Evolutionary conservation across 2,329 filamentous ascomycete species (phyloP), one percentile per base, ranked within the genome.

Genomic region (Penicillium rolfsii): DNA sequence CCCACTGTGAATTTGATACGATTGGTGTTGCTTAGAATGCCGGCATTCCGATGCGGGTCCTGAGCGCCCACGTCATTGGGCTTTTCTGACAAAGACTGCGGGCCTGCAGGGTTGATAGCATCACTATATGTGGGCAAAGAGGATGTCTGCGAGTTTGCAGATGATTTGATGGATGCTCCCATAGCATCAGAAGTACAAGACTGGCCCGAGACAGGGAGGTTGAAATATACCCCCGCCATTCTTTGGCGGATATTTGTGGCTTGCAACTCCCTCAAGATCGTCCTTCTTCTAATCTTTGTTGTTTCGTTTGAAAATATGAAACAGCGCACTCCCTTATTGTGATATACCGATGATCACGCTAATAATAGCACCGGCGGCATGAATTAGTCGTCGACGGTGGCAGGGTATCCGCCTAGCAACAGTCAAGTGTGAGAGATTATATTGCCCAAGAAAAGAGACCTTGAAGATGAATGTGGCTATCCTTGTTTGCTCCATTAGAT

Each of bases 1-100:
- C 66, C 68, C 49, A 69, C 67, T 16, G 69, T 73, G 61, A 73
- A 73, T 53, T 76, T 73, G 60, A 75, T 67, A 56, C 71, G 72
- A 71, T 76, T 77, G 62, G 75, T 64, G 64, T 55, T 69, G 58
- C 70, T 73, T 46, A 71, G 69, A 72, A 74, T 76, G 61, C 74
- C 71, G 67, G 70, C 75, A 77, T 77, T 77, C 75, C 71, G 68
- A 64, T 70, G 62, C 66, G 61, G 75, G 65, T 65, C 66, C 68
- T 72, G 74, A 64, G 69, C 68, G 55, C 62, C 70, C 57, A 57
- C 67, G 45, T 67, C 58, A 54, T 70, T 52, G 57, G 52, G 35
- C 30, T 59, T 28, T 33, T 35, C 45, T 61, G 36, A 45, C 58
- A 59, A 63, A 38, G 64, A 24, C 43, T 63, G 62, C 28, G 63